Evolutionary conservation across 2,329 filamentous ascomycete genomes (phyloP), one percentile per base, ranked within the genome.

Genomic region (Magnaporthales sp.): DNA sequence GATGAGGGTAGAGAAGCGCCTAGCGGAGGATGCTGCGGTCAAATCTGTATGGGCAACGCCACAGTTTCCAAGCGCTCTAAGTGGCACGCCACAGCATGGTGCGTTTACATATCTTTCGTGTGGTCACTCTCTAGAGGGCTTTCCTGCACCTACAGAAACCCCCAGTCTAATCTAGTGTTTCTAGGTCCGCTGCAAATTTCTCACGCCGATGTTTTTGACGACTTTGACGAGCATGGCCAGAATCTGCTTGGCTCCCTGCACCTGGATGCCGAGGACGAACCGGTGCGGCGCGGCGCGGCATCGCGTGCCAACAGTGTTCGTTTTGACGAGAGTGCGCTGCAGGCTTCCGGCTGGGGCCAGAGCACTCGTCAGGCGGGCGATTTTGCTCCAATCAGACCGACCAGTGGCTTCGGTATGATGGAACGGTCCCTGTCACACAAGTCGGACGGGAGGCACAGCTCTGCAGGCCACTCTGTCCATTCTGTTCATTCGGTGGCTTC

Each of bases 301-400:
- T 99, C 95, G 22, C 86, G 95, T 72, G 94, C 95, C 63, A 98
- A 98, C 75, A 98, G 95, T 74, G 95, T 99, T 71, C 91, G 95
- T 51, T 99, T 99, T 73, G 95, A 98, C 74, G 94, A 98, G 76
- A 97, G 92, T 74, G 93, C 94, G 15, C 88, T 97, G 72, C 93
- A 97, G 72, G 91, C 92, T 63, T 93, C 86, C 9, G 86, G 93
- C 76, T 96, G 95, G 86, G 89, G 80, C 51, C 92, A 96, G 73
- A 88, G 87, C 70, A 91, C 90, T 68, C 88, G 94, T 61, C 90
- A 93, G 67, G 94, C 92, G 13, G 87, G 91, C 62, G 95, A 98
- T 67, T 90, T 96, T 71, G 87, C 88, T 56, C 90, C 54, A 26
- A 81, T 88, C 63, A 85, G 94, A 65, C 93, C 92, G 26, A 86